phyloP scores from a whole-genome alignment of 1,139 yeast species.

The Geotrichum klebahnii region DNA sequence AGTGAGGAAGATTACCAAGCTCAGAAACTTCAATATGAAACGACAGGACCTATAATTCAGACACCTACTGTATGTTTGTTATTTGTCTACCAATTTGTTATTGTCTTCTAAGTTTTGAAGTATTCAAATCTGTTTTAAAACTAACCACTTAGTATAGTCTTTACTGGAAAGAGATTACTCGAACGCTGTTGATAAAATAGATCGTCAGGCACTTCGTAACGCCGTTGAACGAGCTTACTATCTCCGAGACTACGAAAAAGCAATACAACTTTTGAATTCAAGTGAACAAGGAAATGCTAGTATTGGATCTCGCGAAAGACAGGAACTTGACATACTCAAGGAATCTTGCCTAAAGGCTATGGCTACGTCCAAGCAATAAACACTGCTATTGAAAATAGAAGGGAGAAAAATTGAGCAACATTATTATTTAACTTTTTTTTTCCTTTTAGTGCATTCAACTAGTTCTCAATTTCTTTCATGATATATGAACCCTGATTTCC shows the following conservation, averaged over 20 bases:
- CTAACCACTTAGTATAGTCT: too few relatives aligned
- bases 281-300: slow-evolving; percentile 23
- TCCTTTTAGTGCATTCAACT: neutral
- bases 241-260: slow-evolving; percentile 31
- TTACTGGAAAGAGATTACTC: slow-evolving; percentile 25
- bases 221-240: slow-evolving; percentile 40
- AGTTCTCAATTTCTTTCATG: neutral
- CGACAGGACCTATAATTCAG: slow-evolving; percentile 35
- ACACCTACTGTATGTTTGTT: slow-evolving; percentile 24
- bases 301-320: slow-evolving; percentile 23
- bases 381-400: neutral
- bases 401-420: neutral
- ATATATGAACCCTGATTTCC: slow-evolving; percentile 8
- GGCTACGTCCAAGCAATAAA: too few relatives aligned
- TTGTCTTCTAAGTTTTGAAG: slow-evolving; percentile 8
- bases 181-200: slow-evolving; percentile 29
- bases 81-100: neutral
- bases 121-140: too few relatives aligned
- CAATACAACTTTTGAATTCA: slow-evolving; percentile 30
- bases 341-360: slow-evolving; percentile 19
- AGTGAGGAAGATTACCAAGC: slow-evolving; percentile 34
- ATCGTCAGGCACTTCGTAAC: slow-evolving; percentile 33
- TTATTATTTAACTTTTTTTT: neutral
- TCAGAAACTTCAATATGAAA: slow-evolving; percentile 31
- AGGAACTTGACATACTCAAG: slow-evolving; percentile 28